phyloP scores from a whole-genome alignment of 306 rosid genomes.

The Begonia masoniana region DNA sequence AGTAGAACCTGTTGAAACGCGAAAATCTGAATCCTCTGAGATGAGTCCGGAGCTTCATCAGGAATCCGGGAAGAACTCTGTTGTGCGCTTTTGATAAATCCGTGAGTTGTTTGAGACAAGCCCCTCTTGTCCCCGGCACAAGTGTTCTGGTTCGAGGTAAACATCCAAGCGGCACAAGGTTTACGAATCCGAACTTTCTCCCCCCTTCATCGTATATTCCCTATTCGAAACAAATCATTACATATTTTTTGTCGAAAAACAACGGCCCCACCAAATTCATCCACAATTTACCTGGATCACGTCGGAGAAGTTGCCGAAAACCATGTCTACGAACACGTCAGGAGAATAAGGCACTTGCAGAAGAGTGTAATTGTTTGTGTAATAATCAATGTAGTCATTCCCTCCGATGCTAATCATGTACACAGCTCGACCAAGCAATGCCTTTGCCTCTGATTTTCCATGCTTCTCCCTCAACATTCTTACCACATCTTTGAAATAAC shows the following conservation, averaged over 20 bases:
- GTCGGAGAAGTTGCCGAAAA: conserved; percentile 31
- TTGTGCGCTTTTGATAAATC: conserved; percentile 20
- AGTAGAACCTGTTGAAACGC: conserved; percentile 6
- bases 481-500: conserved; percentile 21
- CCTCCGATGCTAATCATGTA: conserved; percentile 25
- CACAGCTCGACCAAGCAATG: conserved; percentile 29
- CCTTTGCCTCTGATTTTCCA: conserved; percentile 22
- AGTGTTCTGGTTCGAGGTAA: conserved; percentile 9
- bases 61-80: conserved; percentile 15
- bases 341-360: conserved; percentile 12
- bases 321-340: conserved; percentile 18
- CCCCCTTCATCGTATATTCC: conserved; percentile 32
- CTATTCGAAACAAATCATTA: conserved; percentile 5
- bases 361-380: conserved; percentile 3
- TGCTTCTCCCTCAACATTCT: conserved; percentile 9
- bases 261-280: too few relatives aligned
- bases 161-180: conserved; percentile 22
- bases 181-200: conserved; percentile 38
- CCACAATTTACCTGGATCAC: conserved; percentile 16
- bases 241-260: neutral
- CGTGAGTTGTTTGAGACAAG: conserved; percentile 16
- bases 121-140: conserved; percentile 13
- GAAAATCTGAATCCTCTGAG: conserved; percentile 44
- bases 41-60: conserved; percentile 14
- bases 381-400: conserved; percentile 25